Evolutionary conservation across 768 basidiomycete genomes (phyloP).

Genomic region (Brasilioporus rufonigricans): DNA sequence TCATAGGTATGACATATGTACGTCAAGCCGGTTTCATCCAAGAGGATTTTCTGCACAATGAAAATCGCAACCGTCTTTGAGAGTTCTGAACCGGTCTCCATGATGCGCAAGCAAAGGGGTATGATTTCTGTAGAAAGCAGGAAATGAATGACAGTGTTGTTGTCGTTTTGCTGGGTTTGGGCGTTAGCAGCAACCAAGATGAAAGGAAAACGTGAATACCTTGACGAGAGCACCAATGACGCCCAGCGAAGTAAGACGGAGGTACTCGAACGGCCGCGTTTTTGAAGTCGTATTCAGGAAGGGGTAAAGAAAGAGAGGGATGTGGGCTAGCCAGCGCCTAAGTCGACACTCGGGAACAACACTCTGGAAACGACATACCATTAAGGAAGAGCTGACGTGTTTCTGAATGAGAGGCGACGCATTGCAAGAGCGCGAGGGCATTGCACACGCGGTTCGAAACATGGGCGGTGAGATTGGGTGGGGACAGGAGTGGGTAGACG

Average conservation of each 20-base stretch:
- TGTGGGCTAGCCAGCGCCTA: conserved; percentile 67
- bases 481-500: conserved; percentile 93
- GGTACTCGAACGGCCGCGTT: conserved; percentile 99
- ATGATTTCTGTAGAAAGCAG: conserved; percentile 99
- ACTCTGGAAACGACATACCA: conserved; percentile 45
- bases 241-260: conserved; percentile 97
- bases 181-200: conserved; percentile 9
- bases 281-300: conserved; percentile 99
- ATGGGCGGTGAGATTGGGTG: conserved; percentile 94
- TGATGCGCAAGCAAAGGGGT: conserved; percentile 96
- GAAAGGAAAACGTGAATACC: conserved; percentile 41
- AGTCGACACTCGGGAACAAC: not conserved
- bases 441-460: conserved; percentile 99
- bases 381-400: conserved; percentile 94
- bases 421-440: conserved; percentile 94
- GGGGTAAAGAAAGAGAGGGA: conserved; percentile 92
- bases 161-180: conserved; percentile 90
- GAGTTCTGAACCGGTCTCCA: conserved; percentile 99
- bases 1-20: conserved; percentile 99
- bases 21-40: conserved; percentile 96
- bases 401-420: conserved; percentile 96
- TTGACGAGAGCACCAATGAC: conserved; percentile 99
- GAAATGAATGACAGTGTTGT: conserved; percentile 98
- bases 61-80: conserved; percentile 99
- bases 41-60: conserved; percentile 96